Percentiles rank a stretch among this genome's conserved stretches.
phyloP scores from a whole-genome alignment of 1,139 yeast species.

The Yamadazyma aaseri region DNA sequence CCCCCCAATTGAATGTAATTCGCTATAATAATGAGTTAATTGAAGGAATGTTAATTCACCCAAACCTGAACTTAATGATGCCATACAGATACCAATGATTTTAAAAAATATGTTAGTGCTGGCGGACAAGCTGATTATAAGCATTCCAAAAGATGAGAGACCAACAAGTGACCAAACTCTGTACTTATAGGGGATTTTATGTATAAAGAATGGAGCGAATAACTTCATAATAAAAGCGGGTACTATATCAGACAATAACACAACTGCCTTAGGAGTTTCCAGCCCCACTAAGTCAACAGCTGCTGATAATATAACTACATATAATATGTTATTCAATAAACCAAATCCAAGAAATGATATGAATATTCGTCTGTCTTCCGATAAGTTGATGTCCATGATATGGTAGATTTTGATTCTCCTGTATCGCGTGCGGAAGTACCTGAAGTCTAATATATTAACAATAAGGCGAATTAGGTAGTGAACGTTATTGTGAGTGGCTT shows the following conservation, averaged over 20 bases:
- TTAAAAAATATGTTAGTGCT: conserved; percentile 30
- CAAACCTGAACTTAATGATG: conserved; percentile 81
- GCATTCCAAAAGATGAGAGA: conserved; percentile 75
- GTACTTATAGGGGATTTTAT: conserved; percentile 53
- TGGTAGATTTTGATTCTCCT: too few species aligned
- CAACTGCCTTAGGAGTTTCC: conserved; percentile 78
- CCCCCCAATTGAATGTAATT: conserved; percentile 62
- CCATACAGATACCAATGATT: conserved; percentile 72
- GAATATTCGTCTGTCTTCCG: conserved; percentile 28
- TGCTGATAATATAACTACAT: conserved; percentile 88
- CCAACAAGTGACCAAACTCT: conserved; percentile 57
- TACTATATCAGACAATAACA: conserved; percentile 78
- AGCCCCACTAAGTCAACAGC: conserved; percentile 91
- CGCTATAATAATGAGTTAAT: conserved; percentile 68
- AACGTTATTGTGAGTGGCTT: too few species aligned
- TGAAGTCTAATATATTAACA: too few species aligned
- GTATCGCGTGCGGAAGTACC: too few species aligned
- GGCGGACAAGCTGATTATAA: conserved; percentile 52
- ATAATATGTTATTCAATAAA: conserved; percentile 79
- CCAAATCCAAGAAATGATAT: conserved; percentile 80
- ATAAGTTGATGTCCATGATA: conserved; percentile 11
- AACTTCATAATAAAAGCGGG: conserved; percentile 78
- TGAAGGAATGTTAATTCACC: conserved; percentile 90
- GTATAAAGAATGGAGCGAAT: conserved; percentile 77
- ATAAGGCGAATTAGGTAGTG: too few species aligned